Conservation (phyloP, 2,329 filamentous ascomycete species). For the Leptodontidium sp. region DNA sequence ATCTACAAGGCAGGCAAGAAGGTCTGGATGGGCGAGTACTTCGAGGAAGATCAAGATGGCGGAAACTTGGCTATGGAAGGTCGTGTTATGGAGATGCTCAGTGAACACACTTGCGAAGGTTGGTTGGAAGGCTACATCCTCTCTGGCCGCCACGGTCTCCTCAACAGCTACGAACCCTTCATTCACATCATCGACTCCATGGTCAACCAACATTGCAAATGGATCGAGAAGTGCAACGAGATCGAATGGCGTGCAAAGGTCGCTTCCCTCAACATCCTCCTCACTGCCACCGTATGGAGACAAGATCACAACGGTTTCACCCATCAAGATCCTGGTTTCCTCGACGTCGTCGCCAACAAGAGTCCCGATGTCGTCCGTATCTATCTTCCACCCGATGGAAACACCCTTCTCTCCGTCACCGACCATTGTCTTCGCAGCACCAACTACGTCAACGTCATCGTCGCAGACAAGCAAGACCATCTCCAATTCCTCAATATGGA, state of each 20-base stretch:
- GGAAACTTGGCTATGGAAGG: slow-evolving; percentile 75
- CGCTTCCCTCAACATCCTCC: slow-evolving; percentile 79
- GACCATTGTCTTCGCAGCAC: slow-evolving; percentile 76
- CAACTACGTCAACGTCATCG: slow-evolving; percentile 85
- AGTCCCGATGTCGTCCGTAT: slow-evolving; percentile 81
- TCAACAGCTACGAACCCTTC: slow-evolving; percentile 86
- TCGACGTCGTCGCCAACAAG: slow-evolving; percentile 82
- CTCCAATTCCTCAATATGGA: slow-evolving; percentile 80
- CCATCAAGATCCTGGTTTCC: slow-evolving; percentile 82
- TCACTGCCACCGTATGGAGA: slow-evolving; percentile 81
- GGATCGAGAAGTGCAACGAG: slow-evolving; percentile 83
- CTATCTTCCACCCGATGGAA: slow-evolving; percentile 82
- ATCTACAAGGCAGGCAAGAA: slow-evolving; percentile 81
- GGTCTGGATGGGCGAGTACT: slow-evolving; percentile 81
- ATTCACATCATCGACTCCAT: slow-evolving; percentile 86
- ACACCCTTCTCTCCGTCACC: slow-evolving; percentile 78
- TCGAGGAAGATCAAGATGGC: slow-evolving; percentile 77
- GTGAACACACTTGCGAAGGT: slow-evolving; percentile 80
- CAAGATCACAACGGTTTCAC: slow-evolving; percentile 88
- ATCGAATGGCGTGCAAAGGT: slow-evolving; percentile 79
- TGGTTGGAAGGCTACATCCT: slow-evolving; percentile 84
- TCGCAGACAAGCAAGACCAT: slow-evolving; percentile 82
- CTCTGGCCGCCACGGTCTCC: slow-evolving; percentile 76
- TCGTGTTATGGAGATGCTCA: slow-evolving; percentile 85
- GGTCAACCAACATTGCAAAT: slow-evolving; percentile 88